A percentile compares a stretch with the other conserved stretches of the same genome.
Evolutionary conservation across 106 monocot genomes (phyloP).

Genomic region (Vanilla planifolia): DNA sequence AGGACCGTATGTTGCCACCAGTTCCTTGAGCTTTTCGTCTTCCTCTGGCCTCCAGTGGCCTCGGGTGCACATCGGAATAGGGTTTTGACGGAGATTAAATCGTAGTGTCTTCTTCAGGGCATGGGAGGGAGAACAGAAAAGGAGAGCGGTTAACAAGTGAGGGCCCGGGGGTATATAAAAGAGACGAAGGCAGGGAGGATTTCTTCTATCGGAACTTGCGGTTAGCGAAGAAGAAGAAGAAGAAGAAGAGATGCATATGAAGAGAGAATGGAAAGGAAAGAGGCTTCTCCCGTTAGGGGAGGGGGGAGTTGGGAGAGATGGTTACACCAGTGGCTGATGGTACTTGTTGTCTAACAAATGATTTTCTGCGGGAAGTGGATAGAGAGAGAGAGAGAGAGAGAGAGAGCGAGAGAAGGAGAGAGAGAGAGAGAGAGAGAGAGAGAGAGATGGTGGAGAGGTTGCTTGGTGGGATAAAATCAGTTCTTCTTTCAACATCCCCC

Average conservation of each 20-base stretch:
- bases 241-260: no score
- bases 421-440: slow-evolving; percentile 1
- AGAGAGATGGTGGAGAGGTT: slow-evolving; percentile 2
- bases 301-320: slow-evolving; percentile 1
- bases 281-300: neutral
- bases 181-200: neutral
- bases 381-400: slow-evolving; percentile 3
- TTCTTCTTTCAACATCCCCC: slow-evolving; percentile 11
- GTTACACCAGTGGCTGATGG: slow-evolving; percentile 2
- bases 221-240: neutral
- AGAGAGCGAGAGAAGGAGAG: slow-evolving; percentile 5
- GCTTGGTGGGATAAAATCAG: slow-evolving; percentile 10
- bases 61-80: slow-evolving; percentile 44
- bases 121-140: neutral
- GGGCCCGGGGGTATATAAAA: neutral
- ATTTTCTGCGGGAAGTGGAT: neutral
- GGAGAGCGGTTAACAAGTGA: neutral
- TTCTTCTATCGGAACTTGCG: neutral
- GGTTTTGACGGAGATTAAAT: neutral
- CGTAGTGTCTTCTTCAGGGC: neutral
- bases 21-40: slow-evolving; percentile 66
- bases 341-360: neutral
- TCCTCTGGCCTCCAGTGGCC: slow-evolving; percentile 79
- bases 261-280: neutral
- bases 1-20: slow-evolving; percentile 50